Evolutionary conservation across 148 eudicot species (phyloP).

Genomic region (Chenopodium suecicum): DNA sequence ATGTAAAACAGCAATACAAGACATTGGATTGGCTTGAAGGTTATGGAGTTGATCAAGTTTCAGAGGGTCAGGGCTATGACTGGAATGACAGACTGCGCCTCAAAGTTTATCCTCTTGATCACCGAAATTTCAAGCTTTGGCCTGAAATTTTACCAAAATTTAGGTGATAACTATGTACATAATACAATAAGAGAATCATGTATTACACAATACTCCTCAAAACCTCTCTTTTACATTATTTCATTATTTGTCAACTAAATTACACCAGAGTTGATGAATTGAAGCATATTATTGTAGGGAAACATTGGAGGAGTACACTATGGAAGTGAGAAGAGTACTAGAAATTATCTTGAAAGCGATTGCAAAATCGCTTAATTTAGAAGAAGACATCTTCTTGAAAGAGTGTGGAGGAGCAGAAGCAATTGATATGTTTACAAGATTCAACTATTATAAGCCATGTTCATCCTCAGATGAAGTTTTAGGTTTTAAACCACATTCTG

Average conservation of each 20-base stretch:
- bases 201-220: neutral
- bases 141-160: conserved; percentile 20
- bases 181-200: neutral
- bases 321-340: neutral
- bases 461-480: conserved; percentile 32
- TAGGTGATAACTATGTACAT: conserved; percentile 11
- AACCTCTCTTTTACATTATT: neutral
- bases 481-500: conserved; percentile 50
- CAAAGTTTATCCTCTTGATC: conserved; percentile 23
- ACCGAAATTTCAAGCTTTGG: conserved; percentile 31
- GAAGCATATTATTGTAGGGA: conserved; percentile 3
- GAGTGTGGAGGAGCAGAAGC: conserved; percentile 23
- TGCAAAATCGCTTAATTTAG: conserved; percentile 39
- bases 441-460: conserved; percentile 50
- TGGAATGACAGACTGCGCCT: conserved; percentile 37
- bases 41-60: conserved; percentile 28
- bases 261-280: too few relatives aligned
- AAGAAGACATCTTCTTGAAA: conserved; percentile 33
- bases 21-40: conserved; percentile 25
- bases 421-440: conserved; percentile 26
- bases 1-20: conserved; percentile 26
- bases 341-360: conserved; percentile 37
- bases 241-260: too few relatives aligned
- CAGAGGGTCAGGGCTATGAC: conserved; percentile 24
- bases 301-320: conserved; percentile 7